Evolutionary conservation across 1,139 yeast species (phyloP).

Genomic region (Blastobotrys elegans): DNA sequence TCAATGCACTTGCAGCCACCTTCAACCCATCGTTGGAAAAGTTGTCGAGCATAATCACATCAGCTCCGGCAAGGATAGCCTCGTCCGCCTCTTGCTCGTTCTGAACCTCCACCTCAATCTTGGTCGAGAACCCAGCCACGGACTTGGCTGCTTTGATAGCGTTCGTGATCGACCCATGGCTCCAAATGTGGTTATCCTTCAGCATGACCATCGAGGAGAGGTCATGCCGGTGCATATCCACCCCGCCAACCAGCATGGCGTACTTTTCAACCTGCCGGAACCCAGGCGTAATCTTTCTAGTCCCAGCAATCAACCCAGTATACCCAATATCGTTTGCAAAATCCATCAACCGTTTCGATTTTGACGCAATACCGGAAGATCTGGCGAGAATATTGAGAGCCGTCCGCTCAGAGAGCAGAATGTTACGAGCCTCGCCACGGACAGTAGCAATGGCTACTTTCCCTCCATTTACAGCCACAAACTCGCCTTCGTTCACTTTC

Average conservation of each 20-base stretch:
- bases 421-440: slow-evolving; percentile 71
- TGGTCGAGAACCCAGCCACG: slow-evolving; percentile 84
- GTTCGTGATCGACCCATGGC: slow-evolving; percentile 83
- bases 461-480: slow-evolving; percentile 36
- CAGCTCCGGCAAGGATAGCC: slow-evolving; percentile 94
- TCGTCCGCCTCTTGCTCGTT: slow-evolving; percentile 80
- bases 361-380: slow-evolving; percentile 85
- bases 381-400: slow-evolving; percentile 79
- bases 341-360: slow-evolving; percentile 50
- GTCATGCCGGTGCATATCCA: slow-evolving; percentile 89
- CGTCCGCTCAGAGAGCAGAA: slow-evolving; percentile 79
- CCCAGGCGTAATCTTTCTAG: slow-evolving; percentile 97
- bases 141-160: slow-evolving; percentile 74
- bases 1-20: slow-evolving; percentile 59
- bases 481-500: slow-evolving; percentile 65
- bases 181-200: slow-evolving; percentile 89
- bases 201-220: slow-evolving; percentile 93
- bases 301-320: slow-evolving; percentile 88
- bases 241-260: slow-evolving; percentile 93
- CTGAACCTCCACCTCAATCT: slow-evolving; percentile 90
- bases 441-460: slow-evolving; percentile 75
- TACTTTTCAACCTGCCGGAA: slow-evolving; percentile 82
- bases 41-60: slow-evolving; percentile 91
- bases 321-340: slow-evolving; percentile 71
- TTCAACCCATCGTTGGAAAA: slow-evolving; percentile 65